These are phyloP conservation scores for Arxiozyma bovina DNA, from an alignment of 1,139 yeast species.

Conservation along the genomic window DNA sequence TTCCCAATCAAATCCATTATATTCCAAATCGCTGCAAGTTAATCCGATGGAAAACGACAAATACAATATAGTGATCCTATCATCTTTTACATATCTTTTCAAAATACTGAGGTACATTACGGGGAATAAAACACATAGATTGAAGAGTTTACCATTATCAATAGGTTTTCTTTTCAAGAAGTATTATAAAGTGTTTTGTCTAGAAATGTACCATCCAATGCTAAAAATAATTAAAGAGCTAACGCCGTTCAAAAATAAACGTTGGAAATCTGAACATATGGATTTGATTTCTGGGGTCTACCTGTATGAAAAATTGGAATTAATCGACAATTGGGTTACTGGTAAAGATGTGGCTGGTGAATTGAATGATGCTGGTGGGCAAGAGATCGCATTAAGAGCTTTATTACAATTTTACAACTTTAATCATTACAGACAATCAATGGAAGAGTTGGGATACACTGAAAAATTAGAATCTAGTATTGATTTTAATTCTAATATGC, in stretches of 20 bases:
- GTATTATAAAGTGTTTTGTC: constrained; percentile 42
- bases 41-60: neutral
- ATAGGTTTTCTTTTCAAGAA: constrained; percentile 28
- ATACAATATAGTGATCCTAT: constrained; percentile 30
- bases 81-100: constrained; percentile 26
- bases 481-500: constrained; percentile 10
- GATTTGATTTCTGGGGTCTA: constrained; percentile 84
- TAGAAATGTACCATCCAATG: constrained; percentile 58
- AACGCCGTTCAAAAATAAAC: constrained; percentile 85
- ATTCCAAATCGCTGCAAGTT: constrained; percentile 6
- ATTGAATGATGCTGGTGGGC: constrained; percentile 70
- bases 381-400: constrained; percentile 78
- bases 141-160: constrained; percentile 29
- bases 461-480: constrained; percentile 27
- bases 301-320: constrained; percentile 58
- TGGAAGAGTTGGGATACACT: constrained; percentile 50
- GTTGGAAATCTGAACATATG: constrained; percentile 93
- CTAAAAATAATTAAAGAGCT: constrained; percentile 67
- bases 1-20: constrained; percentile 15
- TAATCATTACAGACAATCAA: constrained; percentile 43
- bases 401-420: constrained; percentile 71
- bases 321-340: constrained; percentile 84
- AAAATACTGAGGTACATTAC: constrained; percentile 21
- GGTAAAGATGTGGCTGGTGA: constrained; percentile 74
- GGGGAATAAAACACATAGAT: constrained; percentile 29